phyloP scores from a whole-genome alignment of 768 basidiomycete species.

The Termitomyces bulborhizus region DNA sequence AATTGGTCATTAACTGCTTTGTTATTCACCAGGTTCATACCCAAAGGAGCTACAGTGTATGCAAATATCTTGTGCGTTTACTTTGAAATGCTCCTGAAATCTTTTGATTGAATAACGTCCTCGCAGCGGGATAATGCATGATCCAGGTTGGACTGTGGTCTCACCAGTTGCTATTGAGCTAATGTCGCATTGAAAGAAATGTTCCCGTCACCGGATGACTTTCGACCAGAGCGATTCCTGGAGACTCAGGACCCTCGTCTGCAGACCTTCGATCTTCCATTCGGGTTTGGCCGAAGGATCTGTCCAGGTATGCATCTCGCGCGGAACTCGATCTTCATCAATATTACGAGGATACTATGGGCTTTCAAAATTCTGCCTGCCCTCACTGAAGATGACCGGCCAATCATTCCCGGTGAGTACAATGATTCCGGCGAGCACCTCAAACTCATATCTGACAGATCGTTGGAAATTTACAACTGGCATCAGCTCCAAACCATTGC shows the following conservation, averaged over 20 bases:
- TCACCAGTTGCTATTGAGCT: background rate
- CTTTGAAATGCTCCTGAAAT: background rate
- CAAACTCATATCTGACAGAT: background rate
- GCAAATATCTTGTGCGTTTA: constrained; percentile 27
- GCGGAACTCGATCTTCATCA: constrained; percentile 26
- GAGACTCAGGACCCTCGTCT: constrained; percentile 23
- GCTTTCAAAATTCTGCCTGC: constrained; percentile 25
- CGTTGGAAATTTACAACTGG: constrained; percentile 21
- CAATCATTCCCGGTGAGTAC: background rate
- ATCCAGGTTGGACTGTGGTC: constrained; percentile 17
- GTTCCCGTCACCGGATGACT: constrained; percentile 29
- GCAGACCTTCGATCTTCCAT: constrained; percentile 27
- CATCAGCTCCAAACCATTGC: constrained; percentile 27
- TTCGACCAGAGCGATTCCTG: constrained; percentile 35
- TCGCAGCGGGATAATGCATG: constrained; percentile 26
- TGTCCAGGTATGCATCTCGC: constrained; percentile 33
- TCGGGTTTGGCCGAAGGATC: constrained; percentile 34
- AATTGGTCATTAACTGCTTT: background rate
- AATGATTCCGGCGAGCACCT: background rate
- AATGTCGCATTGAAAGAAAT: constrained; percentile 6
- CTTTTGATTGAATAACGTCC: background rate
- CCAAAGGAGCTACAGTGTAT: constrained; percentile 31
- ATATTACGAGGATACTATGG: constrained; percentile 29
- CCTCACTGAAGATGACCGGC: constrained; percentile 4
- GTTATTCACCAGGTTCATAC: constrained; percentile 20